These are phyloP conservation scores for Gillenia trifoliata DNA, from an alignment of 306 rosid genomes.

Conservation along the genomic window DNA sequence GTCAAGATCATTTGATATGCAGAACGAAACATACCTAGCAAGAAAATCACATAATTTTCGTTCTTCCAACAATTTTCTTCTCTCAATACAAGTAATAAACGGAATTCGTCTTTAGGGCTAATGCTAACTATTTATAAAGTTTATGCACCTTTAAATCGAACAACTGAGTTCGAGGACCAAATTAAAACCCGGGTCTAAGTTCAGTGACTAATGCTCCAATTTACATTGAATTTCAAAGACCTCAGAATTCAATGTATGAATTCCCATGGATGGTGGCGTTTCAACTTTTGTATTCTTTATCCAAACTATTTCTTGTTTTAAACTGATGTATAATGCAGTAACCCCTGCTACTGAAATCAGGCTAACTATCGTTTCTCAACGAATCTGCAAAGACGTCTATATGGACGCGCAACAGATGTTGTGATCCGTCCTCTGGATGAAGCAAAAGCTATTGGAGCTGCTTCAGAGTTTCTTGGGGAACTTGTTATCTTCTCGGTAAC, in stretches of 20 bases:
- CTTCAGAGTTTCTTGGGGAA: slow-evolving; percentile 3
- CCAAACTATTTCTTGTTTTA: not conserved
- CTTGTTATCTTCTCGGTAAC: slow-evolving; percentile 11
- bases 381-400: slow-evolving; percentile 3
- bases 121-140: too few species aligned
- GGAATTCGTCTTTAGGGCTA: too few species aligned
- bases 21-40: not conserved
- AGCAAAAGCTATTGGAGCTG: slow-evolving; percentile 14
- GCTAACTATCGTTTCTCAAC: slow-evolving; percentile 5
- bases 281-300: not conserved
- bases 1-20: not conserved
- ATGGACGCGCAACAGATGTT: not conserved
- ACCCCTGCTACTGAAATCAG: not conserved
- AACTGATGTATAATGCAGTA: not conserved
- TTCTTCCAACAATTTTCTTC: too few species aligned
- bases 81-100: too few species aligned
- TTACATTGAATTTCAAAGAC: too few species aligned
- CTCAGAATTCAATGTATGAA: too few species aligned
- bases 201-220: too few species aligned
- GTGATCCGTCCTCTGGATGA: slow-evolving; percentile 9
- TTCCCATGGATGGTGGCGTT: too few species aligned
- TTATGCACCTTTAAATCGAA: too few species aligned
- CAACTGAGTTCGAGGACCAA: too few species aligned
- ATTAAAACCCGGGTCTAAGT: too few species aligned
- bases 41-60: too few species aligned